Conservation (phyloP, 306 rosid genomes). For the Glycyrrhiza uralensis region DNA sequence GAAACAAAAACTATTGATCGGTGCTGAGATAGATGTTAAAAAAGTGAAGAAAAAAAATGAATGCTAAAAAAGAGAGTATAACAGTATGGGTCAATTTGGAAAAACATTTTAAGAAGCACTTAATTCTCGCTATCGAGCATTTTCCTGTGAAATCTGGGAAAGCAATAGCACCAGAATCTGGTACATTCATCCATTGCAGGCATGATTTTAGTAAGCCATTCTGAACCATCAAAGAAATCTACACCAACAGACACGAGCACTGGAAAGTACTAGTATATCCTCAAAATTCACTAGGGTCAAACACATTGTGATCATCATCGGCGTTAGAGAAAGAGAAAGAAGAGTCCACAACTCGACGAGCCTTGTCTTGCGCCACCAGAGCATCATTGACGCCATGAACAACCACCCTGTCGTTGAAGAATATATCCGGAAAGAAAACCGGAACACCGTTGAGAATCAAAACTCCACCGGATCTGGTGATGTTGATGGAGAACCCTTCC, state of each 20-base stretch:
- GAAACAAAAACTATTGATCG: too few relatives aligned
- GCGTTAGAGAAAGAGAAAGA: neutral
- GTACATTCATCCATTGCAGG: neutral
- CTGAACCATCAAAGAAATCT: neutral
- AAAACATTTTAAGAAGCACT: too few relatives aligned
- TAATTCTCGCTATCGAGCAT: neutral
- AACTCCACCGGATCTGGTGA: slow-evolving; percentile 44
- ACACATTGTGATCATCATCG: slow-evolving; percentile 13
- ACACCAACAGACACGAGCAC: neutral
- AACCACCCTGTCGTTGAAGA: slow-evolving; percentile 46
- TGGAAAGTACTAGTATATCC: neutral
- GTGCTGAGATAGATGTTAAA: too few relatives aligned
- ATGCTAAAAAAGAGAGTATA: too few relatives aligned
- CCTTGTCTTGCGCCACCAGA: slow-evolving; percentile 17
- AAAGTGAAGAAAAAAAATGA: too few relatives aligned
- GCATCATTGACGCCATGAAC: slow-evolving; percentile 70
- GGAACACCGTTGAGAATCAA: slow-evolving; percentile 59
- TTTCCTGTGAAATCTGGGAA: neutral
- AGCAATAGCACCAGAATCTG: neutral
- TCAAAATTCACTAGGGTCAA: slow-evolving; percentile 48
- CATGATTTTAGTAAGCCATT: neutral
- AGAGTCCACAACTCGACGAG: slow-evolving; percentile 1
- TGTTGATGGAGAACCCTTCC: slow-evolving; percentile 50
- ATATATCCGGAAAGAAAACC: slow-evolving; percentile 50
- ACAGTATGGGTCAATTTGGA: too few relatives aligned